phyloP scores from a whole-genome alignment of 768 basidiomycete genomes.

The Astraeus odoratus region DNA sequence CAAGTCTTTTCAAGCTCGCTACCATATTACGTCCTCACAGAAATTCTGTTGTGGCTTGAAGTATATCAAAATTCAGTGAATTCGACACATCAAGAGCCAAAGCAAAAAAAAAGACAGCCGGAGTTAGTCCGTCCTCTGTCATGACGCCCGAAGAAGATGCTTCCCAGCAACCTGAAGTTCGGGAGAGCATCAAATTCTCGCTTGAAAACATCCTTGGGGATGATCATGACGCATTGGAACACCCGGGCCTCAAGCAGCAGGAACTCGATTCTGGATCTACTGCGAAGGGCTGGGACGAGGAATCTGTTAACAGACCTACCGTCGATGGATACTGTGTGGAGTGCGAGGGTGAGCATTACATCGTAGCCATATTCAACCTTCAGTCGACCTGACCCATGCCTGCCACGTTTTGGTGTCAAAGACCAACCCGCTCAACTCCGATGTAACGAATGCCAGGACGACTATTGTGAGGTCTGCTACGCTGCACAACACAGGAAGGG shows the following conservation, averaged over 20 bases:
- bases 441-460: conserved; percentile 67
- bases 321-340: conserved; percentile 72
- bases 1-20: too few species aligned
- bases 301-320: conserved; percentile 37
- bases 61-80: too few species aligned
- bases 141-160: background rate
- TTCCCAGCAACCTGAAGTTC: background rate
- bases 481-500: conserved; percentile 81
- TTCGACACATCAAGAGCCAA: too few species aligned
- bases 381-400: background rate
- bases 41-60: too few species aligned
- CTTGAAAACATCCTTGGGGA: conserved; percentile 65
- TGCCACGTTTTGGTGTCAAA: conserved; percentile 22
- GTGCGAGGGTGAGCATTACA: conserved; percentile 65
- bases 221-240: conserved; percentile 56
- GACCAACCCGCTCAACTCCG: conserved; percentile 77
- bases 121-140: background rate
- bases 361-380: background rate
- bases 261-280: conserved; percentile 29
- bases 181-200: conserved; percentile 36
- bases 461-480: conserved; percentile 83
- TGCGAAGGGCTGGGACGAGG: conserved; percentile 63
- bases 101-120: background rate
- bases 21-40: too few species aligned
- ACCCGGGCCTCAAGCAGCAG: conserved; percentile 32